Evolutionary conservation across 1,139 yeast genomes (phyloP), one percentile per base, ranked within the genome.

Genomic region (Candida frijolesensis): DNA sequence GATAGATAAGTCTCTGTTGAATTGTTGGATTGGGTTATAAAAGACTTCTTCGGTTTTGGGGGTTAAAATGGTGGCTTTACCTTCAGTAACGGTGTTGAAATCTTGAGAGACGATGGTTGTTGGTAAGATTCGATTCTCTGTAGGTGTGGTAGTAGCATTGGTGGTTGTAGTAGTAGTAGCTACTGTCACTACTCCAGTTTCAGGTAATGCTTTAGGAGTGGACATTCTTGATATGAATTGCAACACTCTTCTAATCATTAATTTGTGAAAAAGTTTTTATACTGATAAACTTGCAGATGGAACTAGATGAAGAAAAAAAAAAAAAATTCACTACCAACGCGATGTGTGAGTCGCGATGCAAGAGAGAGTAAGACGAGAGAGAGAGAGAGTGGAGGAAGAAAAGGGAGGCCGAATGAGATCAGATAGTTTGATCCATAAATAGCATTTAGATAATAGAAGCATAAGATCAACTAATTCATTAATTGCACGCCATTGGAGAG

Each of bases 1-100:
- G 6, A 89, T 87, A 55, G 96, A 88, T 48, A 94, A 71, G 65
- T 94, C 99, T 60, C 99, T 79, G 66, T 94, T 94, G 70, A 92
- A 94, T 68, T 92, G 98, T 68, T 94, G 99, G 53, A 94, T 89
- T 5, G 96, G 98, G 64, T 94, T 94, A 72, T 95, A 94, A 64
- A 94, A 94, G 10, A 94, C 99, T 58, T 85, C 86, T 53, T 86
- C 86, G 60, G 83, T 82, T 62, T 85, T 81, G 4, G 96, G 94
- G 53, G 87, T 87, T 45, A 90, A 74, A 50, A 92, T 84, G 30
- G 83, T 80, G 6, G 97, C 97, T 53, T 79, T 74, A 1, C 98
- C 98, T 67, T 92, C 98, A 33, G 78, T 79, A 44, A 87, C 83
- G 12, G 79, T 68, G 46, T 75, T 75, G 65, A 44, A 65, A 54